Conservation (phyloP, 495 filamentous ascomycete species). For the Aspergillus leporis region DNA sequence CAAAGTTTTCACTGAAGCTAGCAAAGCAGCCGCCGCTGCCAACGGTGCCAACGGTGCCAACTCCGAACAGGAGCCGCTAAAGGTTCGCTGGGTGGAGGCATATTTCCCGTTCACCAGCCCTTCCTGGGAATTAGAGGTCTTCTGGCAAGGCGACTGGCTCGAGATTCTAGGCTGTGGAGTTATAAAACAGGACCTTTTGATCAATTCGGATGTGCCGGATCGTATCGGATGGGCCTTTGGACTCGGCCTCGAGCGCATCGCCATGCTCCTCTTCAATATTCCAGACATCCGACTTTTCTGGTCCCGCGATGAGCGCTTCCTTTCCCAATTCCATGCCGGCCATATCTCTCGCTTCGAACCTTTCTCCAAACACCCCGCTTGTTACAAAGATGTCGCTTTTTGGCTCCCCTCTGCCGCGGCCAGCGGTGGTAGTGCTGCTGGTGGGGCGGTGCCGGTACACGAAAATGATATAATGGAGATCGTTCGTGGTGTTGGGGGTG, state of each 20-base stretch:
- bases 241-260: slow-evolving; percentile 86
- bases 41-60: slow-evolving; percentile 38
- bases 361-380: slow-evolving; percentile 86
- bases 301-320: slow-evolving; percentile 80
- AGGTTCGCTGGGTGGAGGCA: slow-evolving; percentile 91
- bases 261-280: slow-evolving; percentile 94
- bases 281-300: slow-evolving; percentile 98
- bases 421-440: slow-evolving; percentile 49
- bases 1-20: slow-evolving; percentile 80
- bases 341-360: slow-evolving; percentile 71
- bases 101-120: slow-evolving; percentile 96
- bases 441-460: slow-evolving; percentile 62
- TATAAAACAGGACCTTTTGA: slow-evolving; percentile 74
- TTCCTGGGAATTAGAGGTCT: slow-evolving; percentile 93
- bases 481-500: slow-evolving; percentile 74
- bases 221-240: slow-evolving; percentile 96
- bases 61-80: slow-evolving; percentile 63
- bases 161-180: slow-evolving; percentile 95
- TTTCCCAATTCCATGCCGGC: slow-evolving; percentile 73
- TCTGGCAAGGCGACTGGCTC: slow-evolving; percentile 92
- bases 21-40: slow-evolving; percentile 57
- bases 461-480: slow-evolving; percentile 98
- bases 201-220: slow-evolving; percentile 70
- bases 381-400: slow-evolving; percentile 90
- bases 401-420: slow-evolving; percentile 66